Percentiles rank a stretch among this genome's conserved stretches.
phyloP scores from a whole-genome alignment of 1,139 yeast genomes.

The Diutina catenulata region DNA sequence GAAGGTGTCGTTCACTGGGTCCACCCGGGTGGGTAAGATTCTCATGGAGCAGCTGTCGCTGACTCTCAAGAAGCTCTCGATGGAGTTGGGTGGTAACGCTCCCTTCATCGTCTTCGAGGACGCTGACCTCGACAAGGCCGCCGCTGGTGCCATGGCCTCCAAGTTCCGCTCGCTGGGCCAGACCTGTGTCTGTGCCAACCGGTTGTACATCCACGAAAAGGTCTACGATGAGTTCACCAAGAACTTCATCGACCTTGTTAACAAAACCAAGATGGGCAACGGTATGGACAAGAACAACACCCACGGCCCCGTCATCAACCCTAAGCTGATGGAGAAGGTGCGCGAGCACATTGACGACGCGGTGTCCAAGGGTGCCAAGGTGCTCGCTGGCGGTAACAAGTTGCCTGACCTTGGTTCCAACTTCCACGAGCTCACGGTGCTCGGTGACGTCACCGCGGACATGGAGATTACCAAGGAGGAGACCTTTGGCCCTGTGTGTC shows the following conservation, averaged over 20 bases:
- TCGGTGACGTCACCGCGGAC: constrained; percentile 50
- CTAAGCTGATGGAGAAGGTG: constrained; percentile 56
- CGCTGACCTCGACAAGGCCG: constrained; percentile 69
- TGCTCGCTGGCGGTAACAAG: constrained; percentile 54
- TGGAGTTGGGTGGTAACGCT: constrained; percentile 87
- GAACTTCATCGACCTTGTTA: constrained; percentile 18
- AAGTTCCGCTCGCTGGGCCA: constrained; percentile 35
- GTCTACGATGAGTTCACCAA: constrained; percentile 50
- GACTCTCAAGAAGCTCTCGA: constrained; percentile 70
- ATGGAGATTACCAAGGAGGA: constrained; percentile 64
- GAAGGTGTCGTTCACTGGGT: constrained; percentile 85
- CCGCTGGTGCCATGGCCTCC: constrained; percentile 15
- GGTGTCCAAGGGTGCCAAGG: constrained; percentile 36
- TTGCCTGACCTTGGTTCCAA: constrained; percentile 57
- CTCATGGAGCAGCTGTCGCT: constrained; percentile 69
- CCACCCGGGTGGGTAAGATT: constrained; percentile 50
- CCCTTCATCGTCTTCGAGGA: constrained; percentile 84
- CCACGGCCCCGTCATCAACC: constrained; percentile 77
- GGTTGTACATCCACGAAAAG: constrained; percentile 53
- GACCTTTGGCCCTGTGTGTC: constrained; percentile 87
- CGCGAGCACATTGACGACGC: constrained; percentile 68
- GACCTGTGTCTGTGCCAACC: constrained; percentile 76
- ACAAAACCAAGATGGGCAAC: constrained; percentile 52
- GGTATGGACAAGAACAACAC: constrained; percentile 58
- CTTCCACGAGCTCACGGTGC: constrained; percentile 68